Evolutionary conservation across 1,139 yeast species (phyloP).

Genomic region (Debaryomyces udenii): DNA sequence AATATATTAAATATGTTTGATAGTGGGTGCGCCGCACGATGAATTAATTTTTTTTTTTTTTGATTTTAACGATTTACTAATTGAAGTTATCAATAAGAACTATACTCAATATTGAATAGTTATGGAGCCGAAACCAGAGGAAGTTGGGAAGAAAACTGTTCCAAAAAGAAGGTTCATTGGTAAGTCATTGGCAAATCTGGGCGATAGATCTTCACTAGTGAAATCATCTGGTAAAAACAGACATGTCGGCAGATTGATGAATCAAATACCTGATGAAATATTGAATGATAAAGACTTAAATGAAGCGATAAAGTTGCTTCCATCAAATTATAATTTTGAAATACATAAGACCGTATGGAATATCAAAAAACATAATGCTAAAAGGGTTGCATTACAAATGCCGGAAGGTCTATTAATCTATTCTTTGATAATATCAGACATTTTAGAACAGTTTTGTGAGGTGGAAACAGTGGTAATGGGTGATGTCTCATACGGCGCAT

Average conservation of each 20-base stretch:
- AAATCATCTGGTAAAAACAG: slow-evolving; percentile 28
- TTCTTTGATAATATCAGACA: slow-evolving; percentile 84
- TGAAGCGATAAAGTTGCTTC: slow-evolving; percentile 77
- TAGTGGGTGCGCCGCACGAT: slow-evolving; percentile 14
- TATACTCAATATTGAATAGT: background rate
- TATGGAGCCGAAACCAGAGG: slow-evolving; percentile 8
- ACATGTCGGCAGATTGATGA: slow-evolving; percentile 62
- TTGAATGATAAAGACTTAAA: slow-evolving; percentile 76
- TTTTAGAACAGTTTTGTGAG: slow-evolving; percentile 84
- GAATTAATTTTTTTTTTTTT: slow-evolving; percentile 8
- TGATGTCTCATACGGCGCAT: slow-evolving; percentile 97
- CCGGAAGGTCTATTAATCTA: slow-evolving; percentile 94
- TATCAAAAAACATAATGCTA: slow-evolving; percentile 70
- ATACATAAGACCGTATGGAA: slow-evolving; percentile 96
- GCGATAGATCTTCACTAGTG: slow-evolving; percentile 22
- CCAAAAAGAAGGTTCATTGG: slow-evolving; percentile 42
- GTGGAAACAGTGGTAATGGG: slow-evolving; percentile 97
- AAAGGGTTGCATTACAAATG: slow-evolving; percentile 88
- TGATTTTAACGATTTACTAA: background rate
- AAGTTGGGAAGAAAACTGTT: slow-evolving; percentile 10
- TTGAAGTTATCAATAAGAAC: background rate
- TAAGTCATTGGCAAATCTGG: slow-evolving; percentile 21
- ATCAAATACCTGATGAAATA: slow-evolving; percentile 91
- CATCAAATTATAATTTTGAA: slow-evolving; percentile 92
- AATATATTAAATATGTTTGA: slow-evolving; percentile 1